A percentile compares a stretch with the other conserved stretches of the same genome.
Conservation (phyloP, 306 rosid genomes). For the Cucurbita maxima region DNA sequence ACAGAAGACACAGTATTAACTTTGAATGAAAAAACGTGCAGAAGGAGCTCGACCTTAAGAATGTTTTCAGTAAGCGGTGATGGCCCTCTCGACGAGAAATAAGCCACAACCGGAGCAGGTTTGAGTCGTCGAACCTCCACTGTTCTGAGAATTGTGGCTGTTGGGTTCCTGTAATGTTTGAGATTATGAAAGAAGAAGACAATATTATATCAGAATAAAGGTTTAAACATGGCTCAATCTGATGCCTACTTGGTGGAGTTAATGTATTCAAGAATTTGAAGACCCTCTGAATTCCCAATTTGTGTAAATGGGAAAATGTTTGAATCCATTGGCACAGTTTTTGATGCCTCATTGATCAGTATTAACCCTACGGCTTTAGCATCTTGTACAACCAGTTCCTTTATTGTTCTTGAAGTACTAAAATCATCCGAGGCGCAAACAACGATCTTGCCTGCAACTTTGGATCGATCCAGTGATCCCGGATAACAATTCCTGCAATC, state of each 20-base stretch:
- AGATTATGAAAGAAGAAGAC: not conserved
- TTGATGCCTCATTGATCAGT: conserved; percentile 32
- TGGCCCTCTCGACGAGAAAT: conserved; percentile 88
- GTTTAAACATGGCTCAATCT: not conserved
- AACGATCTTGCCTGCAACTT: conserved; percentile 55
- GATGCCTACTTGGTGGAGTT: conserved; percentile 62
- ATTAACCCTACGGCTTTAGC: conserved; percentile 69
- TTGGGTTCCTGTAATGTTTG: conserved; percentile 41
- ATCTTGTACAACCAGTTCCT: conserved; percentile 67
- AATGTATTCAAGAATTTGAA: conserved; percentile 57
- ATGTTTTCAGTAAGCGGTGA: conserved; percentile 69
- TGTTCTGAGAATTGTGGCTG: conserved; percentile 61
- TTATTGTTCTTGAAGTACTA: conserved; percentile 38
- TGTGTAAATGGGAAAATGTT: conserved; percentile 54
- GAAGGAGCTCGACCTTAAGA: conserved; percentile 52
- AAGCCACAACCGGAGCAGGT: conserved; percentile 74
- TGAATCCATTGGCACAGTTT: conserved; percentile 52
- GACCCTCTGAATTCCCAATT: conserved; percentile 46
- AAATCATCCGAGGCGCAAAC: conserved; percentile 47
- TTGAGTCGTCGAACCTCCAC: conserved; percentile 26
- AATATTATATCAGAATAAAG: not conserved
- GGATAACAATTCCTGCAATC: conserved; percentile 71
- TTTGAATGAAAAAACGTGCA: not conserved
- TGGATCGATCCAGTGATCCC: conserved; percentile 63
- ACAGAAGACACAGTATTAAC: not conserved